phyloP scores from a whole-genome alignment of 2,329 filamentous ascomycete species.

The Arthrobotrys conoides region DNA sequence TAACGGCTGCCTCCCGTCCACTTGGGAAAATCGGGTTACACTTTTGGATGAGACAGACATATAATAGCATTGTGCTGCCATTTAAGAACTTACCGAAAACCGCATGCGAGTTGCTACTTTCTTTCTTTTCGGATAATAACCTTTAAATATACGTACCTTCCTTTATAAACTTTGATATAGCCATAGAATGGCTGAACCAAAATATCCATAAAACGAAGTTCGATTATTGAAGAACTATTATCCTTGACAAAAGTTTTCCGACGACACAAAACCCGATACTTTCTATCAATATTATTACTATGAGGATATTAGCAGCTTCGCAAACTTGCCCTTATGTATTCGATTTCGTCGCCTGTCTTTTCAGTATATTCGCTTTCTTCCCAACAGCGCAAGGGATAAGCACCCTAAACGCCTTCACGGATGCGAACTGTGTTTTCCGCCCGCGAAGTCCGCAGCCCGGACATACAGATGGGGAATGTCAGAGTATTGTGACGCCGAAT shows the following conservation, averaged over 20 bases:
- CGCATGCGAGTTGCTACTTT: background rate
- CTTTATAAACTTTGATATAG: too few species aligned
- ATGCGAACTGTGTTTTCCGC: conserved; percentile 34
- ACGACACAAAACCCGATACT: too few species aligned
- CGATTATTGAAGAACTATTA: too few species aligned
- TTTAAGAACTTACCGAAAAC: background rate
- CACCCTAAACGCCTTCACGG: conserved; percentile 39
- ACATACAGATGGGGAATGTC: conserved; percentile 24
- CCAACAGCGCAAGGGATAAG: background rate
- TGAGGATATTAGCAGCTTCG: background rate
- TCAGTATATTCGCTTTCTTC: background rate
- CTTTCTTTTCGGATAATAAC: background rate
- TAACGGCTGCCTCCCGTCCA: background rate
- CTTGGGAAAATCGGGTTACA: background rate
- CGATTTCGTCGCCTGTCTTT: background rate
- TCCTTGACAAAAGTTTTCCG: too few species aligned
- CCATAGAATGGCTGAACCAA: background rate
- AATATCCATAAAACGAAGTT: background rate
- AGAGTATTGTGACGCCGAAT: conserved; percentile 40
- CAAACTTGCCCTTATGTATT: background rate
- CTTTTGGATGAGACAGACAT: background rate
- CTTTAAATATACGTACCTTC: too few species aligned
- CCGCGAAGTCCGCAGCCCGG: conserved; percentile 31
- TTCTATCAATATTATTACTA: background rate
- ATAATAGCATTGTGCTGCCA: background rate